A percentile compares a stretch with the other conserved stretches of the same genome.
Evolutionary conservation across 139 green algal genomes (phyloP).

Genomic region (Tetraselmis chui): DNA sequence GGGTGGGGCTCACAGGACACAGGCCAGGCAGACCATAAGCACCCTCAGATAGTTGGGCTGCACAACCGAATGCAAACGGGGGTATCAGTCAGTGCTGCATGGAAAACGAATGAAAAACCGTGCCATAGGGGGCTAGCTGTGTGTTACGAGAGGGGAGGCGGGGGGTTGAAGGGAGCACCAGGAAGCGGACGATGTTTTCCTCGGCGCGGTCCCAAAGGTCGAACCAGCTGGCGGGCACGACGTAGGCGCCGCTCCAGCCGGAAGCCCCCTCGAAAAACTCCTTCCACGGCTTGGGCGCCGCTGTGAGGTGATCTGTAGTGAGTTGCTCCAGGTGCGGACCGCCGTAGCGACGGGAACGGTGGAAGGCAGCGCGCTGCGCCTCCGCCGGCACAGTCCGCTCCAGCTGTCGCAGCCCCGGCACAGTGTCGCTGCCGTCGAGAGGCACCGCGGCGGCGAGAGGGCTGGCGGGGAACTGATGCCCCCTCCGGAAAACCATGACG

Average conservation of each 20-base stretch:
- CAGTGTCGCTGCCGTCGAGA: not conserved
- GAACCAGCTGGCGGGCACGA: not conserved
- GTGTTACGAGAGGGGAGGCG: not conserved
- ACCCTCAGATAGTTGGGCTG: not conserved
- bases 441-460: not conserved
- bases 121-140: too few species aligned
- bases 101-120: too few species aligned
- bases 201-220: not conserved
- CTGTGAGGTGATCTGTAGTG: not conserved
- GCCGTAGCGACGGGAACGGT: not conserved
- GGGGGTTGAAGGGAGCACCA: not conserved
- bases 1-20: not conserved
- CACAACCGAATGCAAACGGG: too few species aligned
- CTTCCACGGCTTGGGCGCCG: not conserved
- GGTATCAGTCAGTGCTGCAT: too few species aligned
- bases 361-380: not conserved
- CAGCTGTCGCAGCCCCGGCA: not conserved
- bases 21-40: not conserved
- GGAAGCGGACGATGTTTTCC: not conserved
- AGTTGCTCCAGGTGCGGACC: not conserved
- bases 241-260: not conserved
- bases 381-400: not conserved
- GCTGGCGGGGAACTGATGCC: not conserved
- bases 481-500: not conserved
- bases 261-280: not conserved